These are phyloP conservation scores for Chlamydomonas reinhardtii DNA, from an alignment of 163 green algal species.

Conservation along the genomic window DNA sequence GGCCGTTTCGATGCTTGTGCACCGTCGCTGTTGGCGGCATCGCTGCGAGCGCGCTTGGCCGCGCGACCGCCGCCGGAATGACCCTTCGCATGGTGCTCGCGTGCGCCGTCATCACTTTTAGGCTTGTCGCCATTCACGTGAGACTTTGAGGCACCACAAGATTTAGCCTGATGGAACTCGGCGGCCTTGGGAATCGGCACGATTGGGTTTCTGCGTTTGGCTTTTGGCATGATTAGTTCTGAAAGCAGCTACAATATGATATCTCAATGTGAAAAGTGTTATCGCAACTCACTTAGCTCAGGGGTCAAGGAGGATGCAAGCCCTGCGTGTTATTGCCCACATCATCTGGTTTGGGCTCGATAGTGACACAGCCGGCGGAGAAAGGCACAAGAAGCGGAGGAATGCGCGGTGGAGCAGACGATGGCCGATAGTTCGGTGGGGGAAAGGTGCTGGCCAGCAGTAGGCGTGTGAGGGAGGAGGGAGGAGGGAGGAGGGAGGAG, in stretches of 20 bases:
- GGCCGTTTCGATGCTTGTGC: neutral
- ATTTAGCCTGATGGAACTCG: neutral
- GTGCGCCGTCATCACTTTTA: neutral
- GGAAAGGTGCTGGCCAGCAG: too few relatives aligned
- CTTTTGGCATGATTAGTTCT: constrained; percentile 20
- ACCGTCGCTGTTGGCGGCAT: neutral
- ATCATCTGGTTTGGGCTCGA: too few relatives aligned
- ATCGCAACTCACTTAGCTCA: neutral
- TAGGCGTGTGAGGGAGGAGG: too few relatives aligned
- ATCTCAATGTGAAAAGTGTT: neutral
- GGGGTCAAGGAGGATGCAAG: too few relatives aligned
- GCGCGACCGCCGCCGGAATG: too few relatives aligned
- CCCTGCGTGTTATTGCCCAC: too few relatives aligned
- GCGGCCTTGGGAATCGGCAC: constrained; percentile 8
- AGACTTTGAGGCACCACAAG: neutral
- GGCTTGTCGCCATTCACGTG: neutral
- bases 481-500: too few relatives aligned
- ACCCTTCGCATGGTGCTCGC: too few relatives aligned
- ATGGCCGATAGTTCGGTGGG: too few relatives aligned
- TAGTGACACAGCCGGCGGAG: too few relatives aligned
- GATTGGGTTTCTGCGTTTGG: constrained; percentile 8
- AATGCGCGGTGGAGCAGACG: too few relatives aligned
- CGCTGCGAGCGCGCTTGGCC: neutral
- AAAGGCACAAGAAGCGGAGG: too few relatives aligned
- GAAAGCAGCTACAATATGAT: neutral